These are phyloP conservation scores for Diversispora epigaea DNA, from an alignment of 192 early-diverging fungal species.

Conservation along the genomic window DNA sequence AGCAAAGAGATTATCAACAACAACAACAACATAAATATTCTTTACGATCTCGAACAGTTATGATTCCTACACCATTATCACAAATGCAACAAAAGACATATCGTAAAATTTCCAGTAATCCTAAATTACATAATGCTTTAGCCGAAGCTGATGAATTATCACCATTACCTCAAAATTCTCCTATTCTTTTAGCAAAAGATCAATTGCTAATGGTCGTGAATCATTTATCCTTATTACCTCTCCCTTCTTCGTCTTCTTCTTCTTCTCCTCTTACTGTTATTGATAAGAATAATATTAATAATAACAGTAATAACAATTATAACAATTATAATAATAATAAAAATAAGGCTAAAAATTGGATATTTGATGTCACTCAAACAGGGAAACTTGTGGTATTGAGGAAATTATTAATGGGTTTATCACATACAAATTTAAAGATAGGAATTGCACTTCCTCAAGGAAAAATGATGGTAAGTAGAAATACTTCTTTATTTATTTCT, in stretches of 20 bases:
- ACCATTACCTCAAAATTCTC: not conserved
- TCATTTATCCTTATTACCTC: not conserved
- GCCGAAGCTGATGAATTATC: not conserved
- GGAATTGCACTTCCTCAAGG: constrained; percentile 14
- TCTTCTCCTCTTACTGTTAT: too few relatives aligned
- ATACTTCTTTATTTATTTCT: not conserved
- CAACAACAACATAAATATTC: not conserved
- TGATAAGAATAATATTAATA: too few relatives aligned
- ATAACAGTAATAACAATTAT: too few relatives aligned
- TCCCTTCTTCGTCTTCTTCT: not conserved
- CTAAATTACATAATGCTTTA: not conserved
- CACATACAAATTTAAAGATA: not conserved
- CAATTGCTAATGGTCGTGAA: constrained; percentile 11
- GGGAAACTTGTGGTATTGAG: not conserved
- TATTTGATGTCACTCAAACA: not conserved
- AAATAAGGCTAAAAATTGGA: not conserved
- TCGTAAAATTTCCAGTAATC: not conserved
- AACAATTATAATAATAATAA: too few relatives aligned
- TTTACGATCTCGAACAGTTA: not conserved
- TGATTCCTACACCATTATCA: constrained; percentile 11
- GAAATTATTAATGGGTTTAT: not conserved
- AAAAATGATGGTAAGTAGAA: constrained; percentile 8
- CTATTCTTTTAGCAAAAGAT: not conserved
- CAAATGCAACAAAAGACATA: constrained; percentile 5
- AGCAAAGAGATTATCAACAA: too few relatives aligned